Base-by-base conservation (phyloP, 306 rosid species). In the Quercus mongolica region DNA sequence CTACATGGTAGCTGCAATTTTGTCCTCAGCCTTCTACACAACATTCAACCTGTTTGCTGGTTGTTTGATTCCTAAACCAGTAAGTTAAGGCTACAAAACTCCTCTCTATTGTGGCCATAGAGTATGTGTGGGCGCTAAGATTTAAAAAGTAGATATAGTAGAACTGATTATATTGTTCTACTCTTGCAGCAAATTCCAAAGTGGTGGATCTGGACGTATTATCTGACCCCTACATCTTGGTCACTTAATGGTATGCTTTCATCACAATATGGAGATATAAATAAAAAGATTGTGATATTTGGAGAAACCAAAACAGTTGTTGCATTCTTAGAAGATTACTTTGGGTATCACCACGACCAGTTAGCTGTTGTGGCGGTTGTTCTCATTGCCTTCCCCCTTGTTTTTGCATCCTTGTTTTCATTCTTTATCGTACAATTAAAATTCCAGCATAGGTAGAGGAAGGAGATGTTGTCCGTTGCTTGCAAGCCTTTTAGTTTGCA, bases 231-330 rank as follows among this genome's bases (percentile, higher is more conserved):
- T 68, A 17, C 73, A 68, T 68, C 73, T 17, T 68, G 73, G 73
- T 18, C 73, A 0, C 23, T 30, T 5, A 26, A 68, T 3, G 52
- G 73, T 19, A 17, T 35, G 23, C 52, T 68, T 14, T 14, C 73
- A 7, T 68, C 73, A 35, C 73, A 68, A 68, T 68, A 35, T 68
- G 73, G 73, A 18, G 73, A 68, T 30, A 68, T 19, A 18, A n/a
- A 68, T 3, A 68, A 33, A 5, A 1, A 68, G 10, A 68, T 68
- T 18, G 1, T 8, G 15, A 31, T 20, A 58, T 58, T 58, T 58
- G 64, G 64, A n/a, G 28, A 58, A 58, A 58, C 64, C 31, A 20
- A 8, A 58, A 20, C 6, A 58, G 64, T 58, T 12, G 64, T 26
- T 58, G 64, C 64, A 4, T 58, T 58, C 64, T 6, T 65, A 7